Conservation (phyloP, 176 grass and related monocot species). For the Coix lacrymajobi region DNA sequence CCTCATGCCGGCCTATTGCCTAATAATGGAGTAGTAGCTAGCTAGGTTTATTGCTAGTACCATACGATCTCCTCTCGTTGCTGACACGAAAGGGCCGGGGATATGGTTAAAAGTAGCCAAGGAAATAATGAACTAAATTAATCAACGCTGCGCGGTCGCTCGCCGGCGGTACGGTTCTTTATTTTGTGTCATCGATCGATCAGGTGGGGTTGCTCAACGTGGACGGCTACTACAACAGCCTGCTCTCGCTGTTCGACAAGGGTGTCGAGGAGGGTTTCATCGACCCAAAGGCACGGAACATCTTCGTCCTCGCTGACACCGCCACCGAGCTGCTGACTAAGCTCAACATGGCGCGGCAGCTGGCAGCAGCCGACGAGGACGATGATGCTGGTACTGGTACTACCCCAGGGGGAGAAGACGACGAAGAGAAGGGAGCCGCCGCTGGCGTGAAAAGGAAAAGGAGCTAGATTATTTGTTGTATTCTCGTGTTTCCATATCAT, state of each 20-base stretch:
- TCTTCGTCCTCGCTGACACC: slow-evolving; percentile 61
- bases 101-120: background rate
- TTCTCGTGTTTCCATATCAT: background rate
- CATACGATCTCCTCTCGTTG: background rate
- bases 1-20: background rate
- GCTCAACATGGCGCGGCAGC: background rate
- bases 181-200: background rate
- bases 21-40: background rate
- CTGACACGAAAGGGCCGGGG: background rate
- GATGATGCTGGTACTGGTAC: background rate
- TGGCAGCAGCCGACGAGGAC: background rate
- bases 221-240: slow-evolving; percentile 83
- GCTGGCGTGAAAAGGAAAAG: slow-evolving; percentile 38
- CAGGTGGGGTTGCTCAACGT: slow-evolving; percentile 94
- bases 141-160: background rate
- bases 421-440: background rate
- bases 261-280: slow-evolving; percentile 92
- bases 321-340: slow-evolving; percentile 50
- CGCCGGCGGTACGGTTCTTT: background rate
- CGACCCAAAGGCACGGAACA: slow-evolving; percentile 57
- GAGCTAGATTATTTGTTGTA: background rate
- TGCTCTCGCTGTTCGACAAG: slow-evolving; percentile 87
- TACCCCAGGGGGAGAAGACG: background rate
- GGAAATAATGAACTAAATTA: background rate
- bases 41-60: background rate